Conservation (phyloP, 2,329 filamentous ascomycete genomes). For the Chaetomiaceae sp. region DNA sequence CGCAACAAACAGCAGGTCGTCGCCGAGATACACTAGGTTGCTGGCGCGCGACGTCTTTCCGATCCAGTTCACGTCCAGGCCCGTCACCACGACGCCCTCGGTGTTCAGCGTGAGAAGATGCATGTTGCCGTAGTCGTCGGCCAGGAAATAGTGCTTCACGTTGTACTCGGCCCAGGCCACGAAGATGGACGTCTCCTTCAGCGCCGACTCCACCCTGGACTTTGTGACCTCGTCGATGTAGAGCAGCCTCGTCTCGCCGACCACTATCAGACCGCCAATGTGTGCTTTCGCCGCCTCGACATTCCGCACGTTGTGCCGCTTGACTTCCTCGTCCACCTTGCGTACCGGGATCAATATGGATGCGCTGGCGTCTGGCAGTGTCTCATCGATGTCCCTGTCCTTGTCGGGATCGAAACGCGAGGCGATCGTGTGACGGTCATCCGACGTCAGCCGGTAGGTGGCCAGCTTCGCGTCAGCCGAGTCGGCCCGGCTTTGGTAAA, state of each 20-base stretch:
- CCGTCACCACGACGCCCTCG: slow-evolving; percentile 60
- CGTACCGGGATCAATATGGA: slow-evolving; percentile 60
- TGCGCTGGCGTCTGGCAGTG: slow-evolving; percentile 51
- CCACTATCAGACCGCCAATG: slow-evolving; percentile 64
- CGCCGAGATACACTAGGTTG: slow-evolving; percentile 70
- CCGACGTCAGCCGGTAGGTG: slow-evolving; percentile 54
- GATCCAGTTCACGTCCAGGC: slow-evolving; percentile 65
- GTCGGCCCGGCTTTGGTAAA: slow-evolving; percentile 52
- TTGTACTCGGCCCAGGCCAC: slow-evolving; percentile 89
- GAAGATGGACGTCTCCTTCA: slow-evolving; percentile 76
- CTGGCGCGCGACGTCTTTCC: slow-evolving; percentile 68
- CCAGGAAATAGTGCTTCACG: slow-evolving; percentile 75
- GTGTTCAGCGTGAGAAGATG: slow-evolving; percentile 79
- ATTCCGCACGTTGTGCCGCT: slow-evolving; percentile 57
- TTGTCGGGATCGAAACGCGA: slow-evolving; percentile 51
- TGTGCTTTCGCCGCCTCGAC: slow-evolving; percentile 50
- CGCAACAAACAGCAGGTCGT: slow-evolving; percentile 73
- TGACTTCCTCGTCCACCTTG: slow-evolving; percentile 48
- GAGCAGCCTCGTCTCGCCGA: slow-evolving; percentile 75
- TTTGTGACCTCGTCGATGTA: slow-evolving; percentile 79
- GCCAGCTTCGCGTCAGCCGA: slow-evolving; percentile 51
- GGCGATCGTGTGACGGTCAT: slow-evolving; percentile 51
- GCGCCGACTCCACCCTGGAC: slow-evolving; percentile 56
- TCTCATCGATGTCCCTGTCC: slow-evolving; percentile 51
- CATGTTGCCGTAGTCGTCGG: slow-evolving; percentile 83